Base-by-base conservation (phyloP, 306 rosid genomes). In the Sindora glabra region DNA sequence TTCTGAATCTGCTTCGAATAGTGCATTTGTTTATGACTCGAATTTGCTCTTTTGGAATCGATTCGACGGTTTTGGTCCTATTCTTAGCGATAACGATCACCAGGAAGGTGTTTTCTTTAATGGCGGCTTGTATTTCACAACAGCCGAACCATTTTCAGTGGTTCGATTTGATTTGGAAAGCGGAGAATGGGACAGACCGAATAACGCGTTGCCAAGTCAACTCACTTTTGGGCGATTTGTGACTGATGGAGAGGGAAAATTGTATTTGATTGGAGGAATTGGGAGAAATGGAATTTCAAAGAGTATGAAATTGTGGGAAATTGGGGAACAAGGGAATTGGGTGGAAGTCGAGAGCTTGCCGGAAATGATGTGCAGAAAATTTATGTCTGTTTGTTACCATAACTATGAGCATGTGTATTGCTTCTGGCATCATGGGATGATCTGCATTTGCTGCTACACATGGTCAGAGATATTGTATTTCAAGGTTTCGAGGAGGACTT, bases 381-480 rank as follows among this genome's bases (percentile, higher is more conserved):
- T 92, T 54, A 72, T 80, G 69, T 80, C 94, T 0, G 96, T 92
- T 45, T 89, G 99, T 53, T 88, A 80, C 68, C 99, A 92, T 42
- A 86, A 82, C n/a, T 92, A 92, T 54, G 90, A 89, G 53, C 95
- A 83, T 42, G 89, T 92, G 24, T 92, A 89, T 74, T 89, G 96
- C 68, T 86, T 89, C 50, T 86, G 95, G 95, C 96, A 92, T 72
- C 74, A 74, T 27, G 99, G 99, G 10, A 80, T 81, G 83, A 73
- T 92, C 30, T 92, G 99, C 46, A 65, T 92, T 52, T 83, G 99
- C 61, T 92, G 99, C 77, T 77, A 81, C 46, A 86, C 87, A 0
- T 92, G 99, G 96, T 90, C 99, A 3, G 95, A 92, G 96, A 83
- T 88, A 3, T 69, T 92, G 85, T 92, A 81, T 53, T 89, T 47